Base-by-base conservation (phyloP, 2,329 filamentous ascomycete genomes). In the Trichoderma brevicompactum region DNA sequence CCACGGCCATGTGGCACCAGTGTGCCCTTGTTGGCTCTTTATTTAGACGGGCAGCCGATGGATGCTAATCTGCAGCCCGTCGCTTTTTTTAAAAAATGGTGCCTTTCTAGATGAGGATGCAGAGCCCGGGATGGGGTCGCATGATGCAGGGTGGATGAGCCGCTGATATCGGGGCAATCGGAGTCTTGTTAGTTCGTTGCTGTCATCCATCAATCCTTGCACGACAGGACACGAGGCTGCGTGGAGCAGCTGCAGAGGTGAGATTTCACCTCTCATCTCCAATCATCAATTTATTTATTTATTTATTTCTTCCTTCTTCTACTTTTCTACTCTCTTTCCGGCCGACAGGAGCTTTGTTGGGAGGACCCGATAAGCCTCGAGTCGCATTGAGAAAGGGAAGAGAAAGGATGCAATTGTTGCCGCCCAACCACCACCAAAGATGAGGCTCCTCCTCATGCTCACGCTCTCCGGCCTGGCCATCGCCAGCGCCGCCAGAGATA, bases 401-500 rank as follows among this genome's bases (percentile, higher is more conserved):
- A 10, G 12, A 53, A 63, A 63, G 49, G 59, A 62, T 62, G 59
- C 59, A 15, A 50, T n/a, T 36, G 23, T 62, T 5, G 23, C 23
- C 59, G 61, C 50, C 40, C 17, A 9, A 38, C 41, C 34, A 28
- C 23, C 23, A 28, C 23, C 23, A 34, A 64, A 46, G 41, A 62
- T 65, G 63, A 61, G 64, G 53, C 50, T 55, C 49, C 40, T 65
- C 55, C n/a, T 61, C 56, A 13, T 32, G 32, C 55, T 65, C 43
- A 36, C 34, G 13, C 32, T 62, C 56, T 40, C 49, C 40, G 52
- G 55, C 49, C 56, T 55, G n/a, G 64, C 56, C 19, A 15, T 50
- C 28, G 49, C 64, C 44, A 61, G 60, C 59, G 56, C 65, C 23
- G 46, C 48, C 12, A 66, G 64, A 15, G 68, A 49, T 10, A 40